A percentile compares a stretch with the other conserved stretches of the same genome.
Evolutionary conservation across 495 filamentous ascomycete genomes (phyloP).

Genomic region (Terfezia claveryi): DNA sequence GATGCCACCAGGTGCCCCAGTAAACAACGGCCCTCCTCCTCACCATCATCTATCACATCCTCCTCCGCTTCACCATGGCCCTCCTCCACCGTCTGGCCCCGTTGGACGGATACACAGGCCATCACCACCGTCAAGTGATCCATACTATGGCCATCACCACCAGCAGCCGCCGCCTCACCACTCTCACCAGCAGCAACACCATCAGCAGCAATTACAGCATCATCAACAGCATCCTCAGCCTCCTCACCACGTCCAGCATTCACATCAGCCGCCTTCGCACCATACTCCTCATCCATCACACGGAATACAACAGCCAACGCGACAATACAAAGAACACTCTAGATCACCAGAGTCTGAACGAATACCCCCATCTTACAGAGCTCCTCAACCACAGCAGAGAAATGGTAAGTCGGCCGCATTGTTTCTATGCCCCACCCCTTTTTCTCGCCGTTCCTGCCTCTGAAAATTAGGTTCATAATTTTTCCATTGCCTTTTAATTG

Average conservation of each 20-base stretch:
- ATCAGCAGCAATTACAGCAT: background rate
- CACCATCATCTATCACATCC: background rate
- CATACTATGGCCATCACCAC: background rate
- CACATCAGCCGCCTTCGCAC: conserved; percentile 4
- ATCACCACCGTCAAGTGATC: background rate
- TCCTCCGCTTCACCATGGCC: background rate
- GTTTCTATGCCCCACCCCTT: background rate
- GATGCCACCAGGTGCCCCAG: background rate
- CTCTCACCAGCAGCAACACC: background rate
- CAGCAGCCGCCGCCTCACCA: background rate
- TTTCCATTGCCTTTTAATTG: too few relatives aligned
- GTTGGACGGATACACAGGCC: background rate
- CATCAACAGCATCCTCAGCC: background rate
- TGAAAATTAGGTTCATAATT: too few relatives aligned
- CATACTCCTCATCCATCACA: conserved; percentile 5
- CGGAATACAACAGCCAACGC: background rate
- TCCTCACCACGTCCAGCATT: conserved; percentile 9
- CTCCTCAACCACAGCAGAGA: background rate
- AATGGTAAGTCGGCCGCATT: background rate
- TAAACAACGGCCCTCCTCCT: background rate
- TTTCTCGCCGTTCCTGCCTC: background rate
- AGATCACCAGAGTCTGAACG: background rate
- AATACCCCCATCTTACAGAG: background rate
- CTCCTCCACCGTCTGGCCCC: background rate
- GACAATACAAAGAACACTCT: background rate